Evolutionary conservation across 1,139 yeast genomes (phyloP).

Genomic region (Protomyces gravidus): DNA sequence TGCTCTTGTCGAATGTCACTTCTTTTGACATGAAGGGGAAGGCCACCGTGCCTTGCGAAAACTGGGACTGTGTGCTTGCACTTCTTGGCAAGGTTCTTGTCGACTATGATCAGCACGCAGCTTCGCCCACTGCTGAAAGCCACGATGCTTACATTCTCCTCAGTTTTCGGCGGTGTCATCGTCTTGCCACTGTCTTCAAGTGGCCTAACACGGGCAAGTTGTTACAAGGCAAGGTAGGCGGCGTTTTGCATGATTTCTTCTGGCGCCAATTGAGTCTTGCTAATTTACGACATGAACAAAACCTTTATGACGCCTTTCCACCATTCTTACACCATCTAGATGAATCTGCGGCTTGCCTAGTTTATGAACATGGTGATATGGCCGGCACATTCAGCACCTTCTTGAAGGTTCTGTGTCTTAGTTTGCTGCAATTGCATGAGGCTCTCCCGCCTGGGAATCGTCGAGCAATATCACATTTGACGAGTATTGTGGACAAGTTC

Average conservation of each 20-base stretch:
- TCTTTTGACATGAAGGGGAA: background rate
- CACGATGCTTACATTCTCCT: slow-evolving; percentile 3
- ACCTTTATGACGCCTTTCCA: background rate
- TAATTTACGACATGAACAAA: background rate
- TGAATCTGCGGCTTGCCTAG: background rate
- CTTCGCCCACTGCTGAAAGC: background rate
- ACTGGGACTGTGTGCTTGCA: slow-evolving; percentile 8
- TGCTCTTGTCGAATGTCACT: slow-evolving; percentile 1
- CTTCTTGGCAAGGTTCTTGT: background rate
- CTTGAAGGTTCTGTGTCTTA: slow-evolving; percentile 8
- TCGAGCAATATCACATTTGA: background rate
- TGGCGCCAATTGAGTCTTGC: slow-evolving; percentile 3
- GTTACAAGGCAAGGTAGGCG: slow-evolving; percentile 13
- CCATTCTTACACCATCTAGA: background rate
- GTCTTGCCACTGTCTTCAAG: background rate
- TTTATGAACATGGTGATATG: background rate
- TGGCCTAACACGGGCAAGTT: slow-evolving; percentile 8
- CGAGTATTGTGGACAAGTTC: slow-evolving; percentile 17
- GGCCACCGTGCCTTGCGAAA: background rate
- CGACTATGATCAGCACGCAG: background rate
- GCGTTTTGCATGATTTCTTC: slow-evolving; percentile 16
- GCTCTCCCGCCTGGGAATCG: background rate
- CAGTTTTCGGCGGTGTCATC: slow-evolving; percentile 6
- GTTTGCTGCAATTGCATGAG: background rate
- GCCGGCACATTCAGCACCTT: slow-evolving; percentile 4